These are phyloP conservation scores for Malus domestica DNA, from an alignment of 306 rosid species.

Conservation along the genomic window DNA sequence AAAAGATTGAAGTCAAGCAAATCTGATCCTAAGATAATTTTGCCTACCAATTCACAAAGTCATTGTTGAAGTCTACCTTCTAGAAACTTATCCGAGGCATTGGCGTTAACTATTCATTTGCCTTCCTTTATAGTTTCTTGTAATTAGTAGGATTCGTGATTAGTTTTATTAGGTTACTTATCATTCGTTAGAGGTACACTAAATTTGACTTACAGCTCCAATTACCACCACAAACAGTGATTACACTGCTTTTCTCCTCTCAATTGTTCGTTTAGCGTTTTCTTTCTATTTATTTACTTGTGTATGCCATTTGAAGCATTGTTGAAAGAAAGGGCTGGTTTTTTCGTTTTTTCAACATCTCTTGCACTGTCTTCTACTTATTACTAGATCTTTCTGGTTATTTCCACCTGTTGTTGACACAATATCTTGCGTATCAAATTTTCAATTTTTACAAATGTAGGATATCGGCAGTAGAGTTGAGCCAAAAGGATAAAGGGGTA, in stretches of 20 bases:
- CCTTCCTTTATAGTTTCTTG: too few relatives aligned
- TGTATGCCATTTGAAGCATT: neutral
- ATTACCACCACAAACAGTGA: neutral
- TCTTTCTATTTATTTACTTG: neutral
- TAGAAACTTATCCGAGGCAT: too few relatives aligned
- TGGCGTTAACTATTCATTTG: too few relatives aligned
- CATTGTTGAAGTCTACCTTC: too few relatives aligned
- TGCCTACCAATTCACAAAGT: too few relatives aligned
- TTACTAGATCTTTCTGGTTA: neutral
- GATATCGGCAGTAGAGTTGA: too few relatives aligned
- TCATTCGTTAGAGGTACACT: neutral
- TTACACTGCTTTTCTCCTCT: neutral
- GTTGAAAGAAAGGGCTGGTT: neutral
- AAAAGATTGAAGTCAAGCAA: too few relatives aligned
- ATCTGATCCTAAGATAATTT: too few relatives aligned
- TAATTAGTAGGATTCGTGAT: too few relatives aligned
- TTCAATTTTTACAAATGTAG: neutral
- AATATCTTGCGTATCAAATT: neutral
- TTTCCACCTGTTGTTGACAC: neutral
- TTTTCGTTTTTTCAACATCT: neutral
- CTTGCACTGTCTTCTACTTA: neutral
- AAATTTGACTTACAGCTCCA: neutral
- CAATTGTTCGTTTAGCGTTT: neutral
- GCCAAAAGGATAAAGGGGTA: too few relatives aligned
- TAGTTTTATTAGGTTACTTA: too few relatives aligned